A percentile compares a stretch with the other conserved stretches of the same genome.
These are phyloP conservation scores for Vicia villosa DNA, from an alignment of 306 rosid species.

Conservation along the genomic window DNA sequence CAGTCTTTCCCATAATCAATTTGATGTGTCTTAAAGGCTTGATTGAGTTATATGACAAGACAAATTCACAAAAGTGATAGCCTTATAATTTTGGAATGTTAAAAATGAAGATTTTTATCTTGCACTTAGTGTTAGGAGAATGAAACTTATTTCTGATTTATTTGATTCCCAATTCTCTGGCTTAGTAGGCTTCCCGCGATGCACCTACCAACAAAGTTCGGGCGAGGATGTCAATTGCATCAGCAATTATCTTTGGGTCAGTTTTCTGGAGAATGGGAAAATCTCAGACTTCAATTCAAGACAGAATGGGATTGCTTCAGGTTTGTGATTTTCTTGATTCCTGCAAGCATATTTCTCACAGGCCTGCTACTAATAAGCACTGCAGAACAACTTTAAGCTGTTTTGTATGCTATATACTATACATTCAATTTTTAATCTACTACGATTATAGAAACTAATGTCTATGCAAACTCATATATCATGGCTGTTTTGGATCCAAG, in stretches of 20 bases:
- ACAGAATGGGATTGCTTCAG: conserved; percentile 99
- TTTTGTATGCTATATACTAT: conserved; percentile 25
- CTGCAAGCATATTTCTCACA: conserved; percentile 21
- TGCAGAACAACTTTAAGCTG: conserved; percentile 15
- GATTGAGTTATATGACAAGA: conserved; percentile 26
- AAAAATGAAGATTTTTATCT: conserved; percentile 17
- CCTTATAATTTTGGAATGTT: conserved; percentile 12
- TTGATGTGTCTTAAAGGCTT: conserved; percentile 26
- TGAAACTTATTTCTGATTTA: conserved; percentile 39
- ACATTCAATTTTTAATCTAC: no score
- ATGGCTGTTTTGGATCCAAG: conserved; percentile 13
- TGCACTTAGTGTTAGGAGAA: conserved; percentile 20
- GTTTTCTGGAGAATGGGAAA: conserved; percentile 95
- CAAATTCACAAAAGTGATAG: conserved; percentile 2
- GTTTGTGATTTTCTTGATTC: conserved; percentile 49
- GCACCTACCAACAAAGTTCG: conserved; percentile 90
- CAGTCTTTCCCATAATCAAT: neutral
- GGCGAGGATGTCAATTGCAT: conserved; percentile 88
- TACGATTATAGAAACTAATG: neutral
- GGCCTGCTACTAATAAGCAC: conserved; percentile 30
- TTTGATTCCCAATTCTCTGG: conserved; percentile 37
- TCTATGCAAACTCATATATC: conserved; percentile 21
- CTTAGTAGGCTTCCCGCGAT: conserved; percentile 82
- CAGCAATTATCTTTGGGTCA: conserved; percentile 89
- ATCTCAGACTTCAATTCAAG: conserved; percentile 97